Evolutionary conservation across 805 yeast species (phyloP).

Genomic region (Saturnispora hagleri): DNA sequence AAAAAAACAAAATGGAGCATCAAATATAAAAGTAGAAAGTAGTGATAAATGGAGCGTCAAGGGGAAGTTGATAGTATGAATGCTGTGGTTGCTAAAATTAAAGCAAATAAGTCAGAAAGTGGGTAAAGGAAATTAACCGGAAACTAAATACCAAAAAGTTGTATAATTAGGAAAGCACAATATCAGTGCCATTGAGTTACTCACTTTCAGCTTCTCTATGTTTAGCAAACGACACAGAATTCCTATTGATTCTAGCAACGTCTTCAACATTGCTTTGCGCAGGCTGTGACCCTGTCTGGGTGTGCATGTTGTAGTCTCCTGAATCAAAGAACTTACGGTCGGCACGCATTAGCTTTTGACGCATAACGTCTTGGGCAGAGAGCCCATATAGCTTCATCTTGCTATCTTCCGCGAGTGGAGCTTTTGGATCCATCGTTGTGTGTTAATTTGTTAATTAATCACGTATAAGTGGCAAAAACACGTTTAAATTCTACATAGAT

Average conservation of each 20-base stretch:
- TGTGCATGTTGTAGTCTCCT: constrained; percentile 8
- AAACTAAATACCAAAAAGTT: neutral
- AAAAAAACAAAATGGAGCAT: neutral
- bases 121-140: neutral
- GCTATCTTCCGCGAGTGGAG: constrained; percentile 1
- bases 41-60: neutral
- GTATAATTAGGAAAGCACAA: neutral
- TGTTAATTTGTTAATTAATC: neutral
- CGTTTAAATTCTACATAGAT: neutral
- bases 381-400: constrained; percentile 6
- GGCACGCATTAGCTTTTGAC: constrained; percentile 7
- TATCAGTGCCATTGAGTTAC: neutral
- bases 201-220: constrained; percentile 5
- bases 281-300: constrained; percentile 7
- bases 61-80: too few relatives aligned
- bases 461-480: neutral
- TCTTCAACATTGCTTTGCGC: constrained; percentile 8
- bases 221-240: constrained; percentile 7
- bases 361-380: constrained; percentile 7
- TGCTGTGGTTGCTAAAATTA: neutral
- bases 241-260: constrained; percentile 8
- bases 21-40: neutral
- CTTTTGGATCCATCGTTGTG: constrained; percentile 6
- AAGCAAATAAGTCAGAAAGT: neutral
- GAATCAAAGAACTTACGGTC: constrained; percentile 9